Conservation (phyloP, 2,329 filamentous ascomycete species). For the Incumbomyces lentus region DNA sequence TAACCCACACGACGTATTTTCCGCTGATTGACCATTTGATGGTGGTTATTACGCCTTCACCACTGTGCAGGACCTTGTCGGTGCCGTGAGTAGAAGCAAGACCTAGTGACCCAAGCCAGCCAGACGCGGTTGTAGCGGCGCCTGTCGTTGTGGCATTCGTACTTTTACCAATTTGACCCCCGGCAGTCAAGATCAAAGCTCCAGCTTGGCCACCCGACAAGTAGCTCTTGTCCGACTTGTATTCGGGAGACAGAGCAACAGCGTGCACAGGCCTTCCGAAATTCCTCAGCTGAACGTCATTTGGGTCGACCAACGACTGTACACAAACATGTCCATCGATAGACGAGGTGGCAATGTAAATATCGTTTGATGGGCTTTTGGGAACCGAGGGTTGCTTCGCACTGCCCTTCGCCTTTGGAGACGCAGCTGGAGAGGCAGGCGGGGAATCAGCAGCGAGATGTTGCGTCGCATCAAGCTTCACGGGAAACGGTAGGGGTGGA, state of each 20-base stretch:
- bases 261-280: constrained; percentile 88
- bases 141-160: constrained; percentile 78
- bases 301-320: constrained; percentile 72
- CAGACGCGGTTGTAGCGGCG: constrained; percentile 72
- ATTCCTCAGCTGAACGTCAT: constrained; percentile 83
- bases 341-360: constrained; percentile 86
- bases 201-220: constrained; percentile 84
- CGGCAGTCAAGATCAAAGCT: constrained; percentile 73
- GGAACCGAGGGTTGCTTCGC: constrained; percentile 50
- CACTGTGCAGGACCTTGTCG: constrained; percentile 79
- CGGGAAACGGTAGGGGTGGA: constrained; percentile 42
- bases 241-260: constrained; percentile 89
- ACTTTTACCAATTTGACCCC: constrained; percentile 67
- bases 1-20: constrained; percentile 88
- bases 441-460: constrained; percentile 26
- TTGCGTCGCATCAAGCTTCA: constrained; percentile 20
- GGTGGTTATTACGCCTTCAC: constrained; percentile 79
- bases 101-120: constrained; percentile 85
- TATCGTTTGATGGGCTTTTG: constrained; percentile 73
- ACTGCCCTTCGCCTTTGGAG: constrained; percentile 38
- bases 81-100: constrained; percentile 67
- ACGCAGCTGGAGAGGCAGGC: constrained; percentile 31
- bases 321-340: constrained; percentile 95
- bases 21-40: constrained; percentile 94
- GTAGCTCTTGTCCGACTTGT: constrained; percentile 78